Conservation (phyloP, 495 filamentous ascomycete species). For the Aspergillus ostianus region DNA sequence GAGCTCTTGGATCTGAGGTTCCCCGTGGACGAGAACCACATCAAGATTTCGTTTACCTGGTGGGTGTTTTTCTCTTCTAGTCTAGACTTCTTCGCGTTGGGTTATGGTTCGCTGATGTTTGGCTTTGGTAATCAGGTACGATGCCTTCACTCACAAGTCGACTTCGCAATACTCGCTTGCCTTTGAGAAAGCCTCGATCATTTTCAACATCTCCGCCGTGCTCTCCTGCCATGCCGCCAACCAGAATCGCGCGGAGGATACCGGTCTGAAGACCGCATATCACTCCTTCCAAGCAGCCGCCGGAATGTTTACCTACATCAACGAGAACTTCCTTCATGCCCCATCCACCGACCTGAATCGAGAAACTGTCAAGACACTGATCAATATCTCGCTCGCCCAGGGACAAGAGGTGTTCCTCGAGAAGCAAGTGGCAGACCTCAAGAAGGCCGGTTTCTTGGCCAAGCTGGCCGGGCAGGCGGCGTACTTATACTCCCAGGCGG, state of each 20-base stretch:
- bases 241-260: conserved; percentile 87
- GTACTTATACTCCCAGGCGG: conserved; percentile 81
- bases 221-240: conserved; percentile 93
- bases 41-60: conserved; percentile 99
- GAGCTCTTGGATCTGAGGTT: conserved; percentile 93
- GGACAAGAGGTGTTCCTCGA: conserved; percentile 96
- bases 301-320: conserved; percentile 99
- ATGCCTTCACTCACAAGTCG: conserved; percentile 95
- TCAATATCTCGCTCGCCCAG: conserved; percentile 89
- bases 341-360: conserved; percentile 91
- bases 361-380: conserved; percentile 92
- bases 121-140: conserved; percentile 65
- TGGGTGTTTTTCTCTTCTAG: conserved; percentile 39
- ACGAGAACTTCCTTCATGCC: conserved; percentile 97
- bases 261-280: conserved; percentile 91
- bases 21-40: conserved; percentile 96
- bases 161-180: conserved; percentile 95
- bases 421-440: conserved; percentile 89
- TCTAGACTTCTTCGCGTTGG: not conserved
- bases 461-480: conserved; percentile 90
- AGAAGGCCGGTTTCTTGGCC: conserved; percentile 88
- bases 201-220: conserved; percentile 98
- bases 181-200: conserved; percentile 98
- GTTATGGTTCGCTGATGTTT: conserved; percentile 5
- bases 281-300: conserved; percentile 98